Conservation (phyloP, 805 yeast genomes). For the Nakazawaea peltata region DNA sequence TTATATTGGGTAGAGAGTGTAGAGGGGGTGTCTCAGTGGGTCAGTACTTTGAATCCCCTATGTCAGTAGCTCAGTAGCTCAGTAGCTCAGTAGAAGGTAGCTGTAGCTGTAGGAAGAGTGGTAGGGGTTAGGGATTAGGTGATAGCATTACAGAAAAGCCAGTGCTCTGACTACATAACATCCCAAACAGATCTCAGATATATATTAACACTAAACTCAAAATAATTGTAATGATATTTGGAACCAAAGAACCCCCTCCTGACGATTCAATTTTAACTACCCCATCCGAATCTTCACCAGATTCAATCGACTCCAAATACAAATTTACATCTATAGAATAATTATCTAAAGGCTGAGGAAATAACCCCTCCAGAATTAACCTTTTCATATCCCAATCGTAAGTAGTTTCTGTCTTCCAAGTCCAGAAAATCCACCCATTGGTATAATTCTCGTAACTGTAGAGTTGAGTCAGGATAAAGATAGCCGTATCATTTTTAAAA, state of each 20-base stretch:
- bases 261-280: no score
- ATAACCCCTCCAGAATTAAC: constrained; percentile 47
- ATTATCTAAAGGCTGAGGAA: constrained; percentile 67
- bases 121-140: no score
- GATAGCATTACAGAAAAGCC: no score
- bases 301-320: not conserved
- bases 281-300: not conserved
- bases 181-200: no score
- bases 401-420: constrained; percentile 79
- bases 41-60: no score
- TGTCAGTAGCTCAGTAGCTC: no score
- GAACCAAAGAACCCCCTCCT: no score
- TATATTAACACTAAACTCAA: no score
- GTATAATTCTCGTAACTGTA: constrained; percentile 62
- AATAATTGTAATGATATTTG: no score
- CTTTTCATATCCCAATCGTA: constrained; percentile 80
- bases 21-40: not conserved
- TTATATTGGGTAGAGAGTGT: not conserved
- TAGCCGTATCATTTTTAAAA: constrained; percentile 50
- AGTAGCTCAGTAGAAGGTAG: no score
- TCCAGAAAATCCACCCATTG: constrained; percentile 92
- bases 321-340: not conserved
- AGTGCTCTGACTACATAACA: no score
- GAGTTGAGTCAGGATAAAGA: constrained; percentile 80
- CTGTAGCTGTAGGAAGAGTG: no score